Evolutionary conservation across 2,329 filamentous ascomycete species (phyloP).

Genomic region (Fusarium miscanthi): DNA sequence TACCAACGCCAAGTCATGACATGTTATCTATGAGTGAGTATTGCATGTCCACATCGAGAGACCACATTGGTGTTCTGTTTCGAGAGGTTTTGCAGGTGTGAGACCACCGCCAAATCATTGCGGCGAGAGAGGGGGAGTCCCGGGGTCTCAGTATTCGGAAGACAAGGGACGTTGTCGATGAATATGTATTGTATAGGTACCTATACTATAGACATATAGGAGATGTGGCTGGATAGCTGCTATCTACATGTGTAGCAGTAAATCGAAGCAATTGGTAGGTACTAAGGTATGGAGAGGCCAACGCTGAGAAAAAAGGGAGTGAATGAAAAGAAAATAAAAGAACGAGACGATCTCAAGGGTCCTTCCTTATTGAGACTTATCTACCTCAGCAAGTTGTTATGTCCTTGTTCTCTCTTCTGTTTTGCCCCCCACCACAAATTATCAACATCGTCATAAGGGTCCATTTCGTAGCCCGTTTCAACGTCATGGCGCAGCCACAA

Average conservation of each 20-base stretch:
- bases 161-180: conserved; percentile 1
- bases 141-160: background rate
- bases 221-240: background rate
- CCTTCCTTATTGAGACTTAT: conserved; percentile 13
- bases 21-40: background rate
- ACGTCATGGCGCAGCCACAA: conserved; percentile 40
- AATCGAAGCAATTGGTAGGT: background rate
- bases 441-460: conserved; percentile 37
- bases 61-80: background rate
- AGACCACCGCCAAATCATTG: conserved; percentile 23
- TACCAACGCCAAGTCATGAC: background rate
- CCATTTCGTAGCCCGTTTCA: conserved; percentile 15
- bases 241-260: background rate
- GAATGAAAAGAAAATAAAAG: background rate
- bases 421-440: conserved; percentile 11
- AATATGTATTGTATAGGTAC: background rate
- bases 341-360: background rate
- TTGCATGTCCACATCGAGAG: background rate
- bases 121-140: background rate
- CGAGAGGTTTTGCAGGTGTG: background rate
- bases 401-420: background rate
- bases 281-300: background rate
- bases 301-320: background rate
- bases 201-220: background rate
- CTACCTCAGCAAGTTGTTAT: background rate